Evolutionary conservation across 192 early-diverging fungal genomes (phyloP), one percentile per base, ranked within the genome.

Genomic region (Umbelopsis sp.): DNA sequence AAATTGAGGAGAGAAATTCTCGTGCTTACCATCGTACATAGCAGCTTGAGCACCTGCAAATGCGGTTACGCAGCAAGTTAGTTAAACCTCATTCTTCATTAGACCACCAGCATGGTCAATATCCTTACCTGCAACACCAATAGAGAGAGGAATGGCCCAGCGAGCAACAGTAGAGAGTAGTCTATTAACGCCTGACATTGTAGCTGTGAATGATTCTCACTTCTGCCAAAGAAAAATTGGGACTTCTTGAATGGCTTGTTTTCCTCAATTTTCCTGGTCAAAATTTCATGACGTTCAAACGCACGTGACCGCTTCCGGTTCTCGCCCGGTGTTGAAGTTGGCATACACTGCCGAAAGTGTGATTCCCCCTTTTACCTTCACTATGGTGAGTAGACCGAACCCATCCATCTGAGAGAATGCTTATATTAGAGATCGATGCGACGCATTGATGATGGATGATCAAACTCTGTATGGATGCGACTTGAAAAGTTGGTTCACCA

Each of bases 11-110:
- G 21, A 20, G 26, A 8, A 36, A 0, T 26, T 62, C 59, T 24
- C 3, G 62, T 41, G 36, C 80, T 79, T 91, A 95, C 95, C 96
- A 82, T 97, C 94, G 81, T 97, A 97, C 82, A 98, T 93, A 73
- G 92, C 91, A 76, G 89, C 89, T 82, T 95, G 92, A 31, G 90
- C 70, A 62, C 56, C 56, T 62, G 25, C 14, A 16, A 32, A 62
- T 62, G n/a, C 16, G 34, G 26, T 34, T 53, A 26, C n/a, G 24
- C 38, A 41, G 38, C 16, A 49, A 49, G 20, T n/a, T 17, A 17
- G 56, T 36, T 17, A 32, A 34, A 20, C 14, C 7, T 2, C 26
- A 17, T 62, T 62, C 29, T 36, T 20, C 16, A 20, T 14, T 5
- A 34, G 17, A 8, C 0, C 34, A 20, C 17, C n/a, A n/a, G 17